A percentile compares a stretch with the other conserved stretches of the same genome.
Conservation (phyloP, 768 basidiomycete species). For the Boletus fagicola region DNA sequence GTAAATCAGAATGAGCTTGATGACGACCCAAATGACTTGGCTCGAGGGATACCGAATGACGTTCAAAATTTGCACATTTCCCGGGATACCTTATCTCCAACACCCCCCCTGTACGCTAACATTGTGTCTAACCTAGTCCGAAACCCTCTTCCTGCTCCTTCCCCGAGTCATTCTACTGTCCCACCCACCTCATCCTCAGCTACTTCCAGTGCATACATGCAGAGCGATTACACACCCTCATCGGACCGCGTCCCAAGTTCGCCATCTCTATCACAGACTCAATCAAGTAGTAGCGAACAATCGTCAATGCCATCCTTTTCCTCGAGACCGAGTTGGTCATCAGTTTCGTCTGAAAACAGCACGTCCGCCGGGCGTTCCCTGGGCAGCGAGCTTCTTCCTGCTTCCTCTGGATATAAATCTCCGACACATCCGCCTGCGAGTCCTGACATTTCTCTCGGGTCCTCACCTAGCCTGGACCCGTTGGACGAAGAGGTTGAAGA, state of each 20-base stretch:
- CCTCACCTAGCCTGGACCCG: slow-evolving; percentile 12
- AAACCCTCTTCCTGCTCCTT: slow-evolving; percentile 8
- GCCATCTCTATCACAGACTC: slow-evolving; percentile 15
- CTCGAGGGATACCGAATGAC: slow-evolving; percentile 6
- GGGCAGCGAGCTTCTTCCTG: slow-evolving; percentile 13
- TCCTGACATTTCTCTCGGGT: slow-evolving; percentile 21
- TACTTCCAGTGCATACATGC: slow-evolving; percentile 5
- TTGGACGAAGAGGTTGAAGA: slow-evolving; percentile 24
- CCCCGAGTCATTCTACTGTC: slow-evolving; percentile 12
- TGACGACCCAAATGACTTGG: slow-evolving; percentile 2
- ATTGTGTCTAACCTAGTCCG: slow-evolving; percentile 22
- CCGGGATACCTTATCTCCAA: slow-evolving; percentile 10
- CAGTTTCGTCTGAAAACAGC: slow-evolving; percentile 26
- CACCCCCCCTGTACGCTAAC: slow-evolving; percentile 28
- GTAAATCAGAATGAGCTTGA: slow-evolving; percentile 17
- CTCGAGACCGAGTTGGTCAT: slow-evolving; percentile 25
- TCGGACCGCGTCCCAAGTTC: slow-evolving; percentile 14
- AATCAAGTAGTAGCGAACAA: slow-evolving; percentile 17
- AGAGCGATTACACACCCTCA: slow-evolving; percentile 14
- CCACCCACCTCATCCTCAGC: slow-evolving; percentile 5
- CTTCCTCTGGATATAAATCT: slow-evolving; percentile 19
- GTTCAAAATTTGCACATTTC: neutral
- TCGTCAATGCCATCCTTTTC: slow-evolving; percentile 12
- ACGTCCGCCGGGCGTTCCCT: slow-evolving; percentile 10
- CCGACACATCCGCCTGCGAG: slow-evolving; percentile 21